Percentiles rank a stretch among this genome's conserved stretches.
These are phyloP conservation scores for Botrytis paeoniae DNA, from an alignment of 2,329 filamentous ascomycete species.

Conservation along the genomic window DNA sequence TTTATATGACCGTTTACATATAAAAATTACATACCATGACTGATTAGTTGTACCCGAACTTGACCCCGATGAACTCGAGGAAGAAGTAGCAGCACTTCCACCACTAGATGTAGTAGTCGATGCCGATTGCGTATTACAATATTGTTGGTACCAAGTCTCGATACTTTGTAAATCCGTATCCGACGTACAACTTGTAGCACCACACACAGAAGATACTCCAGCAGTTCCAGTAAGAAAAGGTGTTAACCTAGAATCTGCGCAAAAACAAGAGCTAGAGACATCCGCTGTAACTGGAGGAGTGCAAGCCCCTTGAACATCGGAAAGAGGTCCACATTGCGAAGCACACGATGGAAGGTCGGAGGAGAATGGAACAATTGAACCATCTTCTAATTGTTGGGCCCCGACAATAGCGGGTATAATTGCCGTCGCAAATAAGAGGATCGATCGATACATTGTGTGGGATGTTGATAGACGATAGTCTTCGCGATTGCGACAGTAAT, in stretches of 20 bases:
- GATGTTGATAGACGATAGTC: neutral
- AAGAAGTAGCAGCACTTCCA: slow-evolving; percentile 18
- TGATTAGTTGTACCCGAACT: slow-evolving; percentile 20
- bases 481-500: slow-evolving; percentile 9
- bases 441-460: slow-evolving; percentile 19
- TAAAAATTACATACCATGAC: slow-evolving; percentile 22
- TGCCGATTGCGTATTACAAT: slow-evolving; percentile 54
- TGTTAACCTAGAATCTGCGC: slow-evolving; percentile 57
- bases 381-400: slow-evolving; percentile 25
- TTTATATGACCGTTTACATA: neutral
- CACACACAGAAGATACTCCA: slow-evolving; percentile 63
- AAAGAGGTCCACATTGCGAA: slow-evolving; percentile 55
- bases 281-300: slow-evolving; percentile 54
- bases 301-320: slow-evolving; percentile 70
- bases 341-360: slow-evolving; percentile 62
- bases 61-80: slow-evolving; percentile 10
- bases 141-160: slow-evolving; percentile 66
- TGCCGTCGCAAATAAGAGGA: slow-evolving; percentile 11
- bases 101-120: slow-evolving; percentile 31
- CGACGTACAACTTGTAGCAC: slow-evolving; percentile 50
- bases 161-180: slow-evolving; percentile 52
- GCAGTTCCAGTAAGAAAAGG: slow-evolving; percentile 53
- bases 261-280: slow-evolving; percentile 71
- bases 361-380: slow-evolving; percentile 51
- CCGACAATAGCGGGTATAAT: slow-evolving; percentile 14